Evolutionary conservation across 768 basidiomycete species (phyloP).

Genomic region (Termitomyces sp.): DNA sequence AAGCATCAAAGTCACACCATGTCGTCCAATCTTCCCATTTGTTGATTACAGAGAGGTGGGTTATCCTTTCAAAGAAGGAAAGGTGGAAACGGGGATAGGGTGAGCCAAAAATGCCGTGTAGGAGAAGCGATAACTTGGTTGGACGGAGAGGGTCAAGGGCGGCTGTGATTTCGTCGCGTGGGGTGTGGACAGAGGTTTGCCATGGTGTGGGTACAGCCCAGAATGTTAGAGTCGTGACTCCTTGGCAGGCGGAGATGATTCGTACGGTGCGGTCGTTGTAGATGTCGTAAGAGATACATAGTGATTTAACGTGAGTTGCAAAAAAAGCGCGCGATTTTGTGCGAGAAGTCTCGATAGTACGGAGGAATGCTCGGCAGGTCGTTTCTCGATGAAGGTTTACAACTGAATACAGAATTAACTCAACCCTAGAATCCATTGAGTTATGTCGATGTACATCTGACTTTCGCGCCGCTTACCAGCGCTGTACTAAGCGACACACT

Average conservation of each 20-base stretch:
- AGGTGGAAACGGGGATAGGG: conserved; percentile 21
- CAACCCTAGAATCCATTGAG: conserved; percentile 24
- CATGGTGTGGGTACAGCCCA: conserved; percentile 27
- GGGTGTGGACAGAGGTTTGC: conserved; percentile 6
- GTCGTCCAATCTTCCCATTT: conserved; percentile 40
- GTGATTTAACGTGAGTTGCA: conserved; percentile 30
- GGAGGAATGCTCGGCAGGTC: conserved; percentile 31
- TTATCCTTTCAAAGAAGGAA: conserved; percentile 31
- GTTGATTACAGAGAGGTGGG: conserved; percentile 36
- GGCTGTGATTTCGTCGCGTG: conserved; percentile 14
- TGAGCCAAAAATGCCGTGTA: conserved; percentile 21
- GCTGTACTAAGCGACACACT: conserved; percentile 26
- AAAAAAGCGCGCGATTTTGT: conserved; percentile 31
- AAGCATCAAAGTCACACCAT: conserved; percentile 27
- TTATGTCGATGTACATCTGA: neutral
- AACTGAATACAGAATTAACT: conserved; percentile 30
- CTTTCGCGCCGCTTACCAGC: conserved; percentile 25
- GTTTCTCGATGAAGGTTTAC: conserved; percentile 29
- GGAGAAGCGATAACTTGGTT: conserved; percentile 27
- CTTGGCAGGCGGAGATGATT: conserved; percentile 31
- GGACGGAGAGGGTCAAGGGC: conserved; percentile 25
- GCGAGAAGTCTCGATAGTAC: conserved; percentile 32
- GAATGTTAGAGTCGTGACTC: conserved; percentile 32
- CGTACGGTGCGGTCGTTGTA: conserved; percentile 24
- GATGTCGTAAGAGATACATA: conserved; percentile 33